A percentile compares a stretch with the other conserved stretches of the same genome.
Evolutionary conservation across 306 rosid species (phyloP).

Genomic region (Phaseolus lunatus): DNA sequence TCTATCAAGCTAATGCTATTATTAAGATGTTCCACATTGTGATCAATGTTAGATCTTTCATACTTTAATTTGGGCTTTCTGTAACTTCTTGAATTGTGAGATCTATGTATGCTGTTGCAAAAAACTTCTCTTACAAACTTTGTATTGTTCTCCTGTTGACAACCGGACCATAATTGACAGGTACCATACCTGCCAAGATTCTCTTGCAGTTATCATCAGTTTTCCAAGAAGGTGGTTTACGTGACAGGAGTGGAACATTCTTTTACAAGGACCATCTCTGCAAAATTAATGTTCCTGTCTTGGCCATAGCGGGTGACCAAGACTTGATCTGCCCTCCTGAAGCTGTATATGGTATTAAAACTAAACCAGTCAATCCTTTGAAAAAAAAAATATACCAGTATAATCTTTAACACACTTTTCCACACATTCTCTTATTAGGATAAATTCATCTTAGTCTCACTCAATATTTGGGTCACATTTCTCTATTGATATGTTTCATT

Average conservation of each 20-base stretch:
- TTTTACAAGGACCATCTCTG: constrained; percentile 72
- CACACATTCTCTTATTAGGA: neutral
- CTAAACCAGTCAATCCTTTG: constrained; percentile 25
- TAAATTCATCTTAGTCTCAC: neutral
- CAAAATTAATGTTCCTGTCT: constrained; percentile 72
- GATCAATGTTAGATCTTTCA: neutral
- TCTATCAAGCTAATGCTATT: too few species aligned
- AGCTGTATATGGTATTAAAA: constrained; percentile 81
- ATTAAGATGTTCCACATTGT: neutral
- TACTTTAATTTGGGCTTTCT: neutral
- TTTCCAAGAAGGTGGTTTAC: constrained; percentile 72
- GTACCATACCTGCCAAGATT: constrained; percentile 85
- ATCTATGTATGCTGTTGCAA: neutral
- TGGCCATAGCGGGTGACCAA: constrained; percentile 88
- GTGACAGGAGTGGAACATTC: constrained; percentile 73
- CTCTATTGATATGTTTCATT: neutral
- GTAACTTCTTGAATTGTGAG: constrained; percentile 9
- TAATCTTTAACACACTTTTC: neutral
- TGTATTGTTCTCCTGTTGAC: constrained; percentile 26
- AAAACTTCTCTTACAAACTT: constrained; percentile 2
- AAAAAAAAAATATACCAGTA: neutral
- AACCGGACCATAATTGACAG: constrained; percentile 53
- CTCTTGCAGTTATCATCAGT: constrained; percentile 75
- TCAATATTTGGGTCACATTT: neutral
- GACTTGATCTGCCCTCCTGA: constrained; percentile 92